Conservation (phyloP, 164 flowering plant species). For the Chimonanthus salicifolius region DNA sequence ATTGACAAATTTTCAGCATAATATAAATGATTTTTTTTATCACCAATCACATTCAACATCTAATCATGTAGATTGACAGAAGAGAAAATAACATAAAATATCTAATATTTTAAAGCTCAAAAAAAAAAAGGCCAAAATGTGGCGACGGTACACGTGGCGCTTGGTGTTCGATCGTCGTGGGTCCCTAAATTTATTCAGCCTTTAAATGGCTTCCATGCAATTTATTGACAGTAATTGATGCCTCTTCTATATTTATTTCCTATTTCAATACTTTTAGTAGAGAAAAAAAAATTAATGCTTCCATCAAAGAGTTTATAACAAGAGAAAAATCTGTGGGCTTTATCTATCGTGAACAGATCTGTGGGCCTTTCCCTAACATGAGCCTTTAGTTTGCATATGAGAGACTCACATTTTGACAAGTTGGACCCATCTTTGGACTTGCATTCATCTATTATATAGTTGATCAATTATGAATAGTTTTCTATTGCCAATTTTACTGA, state of each 20-base stretch:
- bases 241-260: not conserved
- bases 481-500: too few species aligned
- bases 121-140: not conserved
- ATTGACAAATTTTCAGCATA: not conserved
- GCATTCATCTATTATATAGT: too few species aligned
- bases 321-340: not conserved
- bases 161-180: not conserved
- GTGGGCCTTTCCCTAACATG: too few species aligned
- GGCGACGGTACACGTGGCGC: not conserved
- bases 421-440: too few species aligned
- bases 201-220: not conserved
- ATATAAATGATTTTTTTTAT: not conserved
- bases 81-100: not conserved
- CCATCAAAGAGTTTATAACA: not conserved
- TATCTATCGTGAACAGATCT: too few species aligned
- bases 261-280: not conserved
- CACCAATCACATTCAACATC: not conserved
- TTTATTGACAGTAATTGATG: not conserved
- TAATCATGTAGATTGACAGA: not conserved
- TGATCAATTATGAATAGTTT: too few species aligned
- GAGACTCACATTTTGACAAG: too few species aligned
- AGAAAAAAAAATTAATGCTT: not conserved
- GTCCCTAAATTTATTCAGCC: not conserved
- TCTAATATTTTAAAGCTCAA: not conserved
- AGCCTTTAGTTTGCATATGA: too few species aligned